Evolutionary conservation across 805 yeast species (phyloP), one percentile per base, ranked within the genome.

Genomic region (Wickerhamiella nectarea): DNA sequence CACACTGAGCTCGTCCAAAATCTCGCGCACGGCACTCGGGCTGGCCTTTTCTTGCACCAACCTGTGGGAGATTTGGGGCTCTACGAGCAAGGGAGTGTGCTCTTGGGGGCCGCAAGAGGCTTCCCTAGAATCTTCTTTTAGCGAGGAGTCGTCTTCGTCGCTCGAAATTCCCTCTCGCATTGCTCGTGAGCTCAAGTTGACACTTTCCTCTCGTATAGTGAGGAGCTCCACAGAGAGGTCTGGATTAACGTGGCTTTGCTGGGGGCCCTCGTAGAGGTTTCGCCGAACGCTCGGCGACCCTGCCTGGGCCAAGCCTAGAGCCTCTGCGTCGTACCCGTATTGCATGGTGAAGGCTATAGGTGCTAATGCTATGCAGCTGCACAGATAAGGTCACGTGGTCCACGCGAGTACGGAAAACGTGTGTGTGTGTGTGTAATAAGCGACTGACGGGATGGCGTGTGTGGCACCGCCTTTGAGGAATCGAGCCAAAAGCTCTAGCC

Each of bases 191-290:
- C 53, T 46, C 17, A 53, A 45, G 7, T 35, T 37, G 6, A 51
- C 54, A 1, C 53, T 51, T 25, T 52, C 55, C 28, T 50, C 55
- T 4, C 53, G 35, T 11, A 50, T 52, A 15, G 45, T 38, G 3
- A 46, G 46, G 4, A 50, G 34, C 28, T 52, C 55, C 14, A 44
- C 14, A 8, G 31, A 15, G 12, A 53, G 36, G 19, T 50, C 48
- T 10, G 42, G 14, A 11, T 33, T 18, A 12, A n/a, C 14, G 26
- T 14, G 11, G 26, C 34, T 31, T 3, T 24, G 6, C 18, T n/a
- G 12, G 6, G 42, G 28, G 6, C 36, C 42, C 15, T 38, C 46
- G 36, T 44, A 44, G 6, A 44, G 39, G 38, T 38, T 44, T 3
- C 46, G 42, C 19, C 46, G 15, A 4, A 31, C 19, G 19, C 38